Evolutionary conservation across 2,329 filamentous ascomycete genomes (phyloP), one percentile per base, ranked within the genome.

Genomic region (Trichophyton simii): DNA sequence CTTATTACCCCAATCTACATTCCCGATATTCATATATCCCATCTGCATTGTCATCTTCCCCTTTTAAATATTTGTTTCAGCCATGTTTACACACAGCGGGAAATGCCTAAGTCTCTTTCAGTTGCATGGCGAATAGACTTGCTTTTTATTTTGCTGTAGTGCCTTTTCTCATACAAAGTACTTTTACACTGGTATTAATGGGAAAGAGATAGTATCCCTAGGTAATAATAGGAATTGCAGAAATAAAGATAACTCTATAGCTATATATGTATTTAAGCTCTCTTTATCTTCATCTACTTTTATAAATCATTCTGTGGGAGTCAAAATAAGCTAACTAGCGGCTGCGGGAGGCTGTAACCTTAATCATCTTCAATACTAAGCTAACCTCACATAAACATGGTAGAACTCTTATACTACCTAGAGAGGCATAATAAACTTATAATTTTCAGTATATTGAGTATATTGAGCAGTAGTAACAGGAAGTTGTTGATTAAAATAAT

Each of bases 71-170:
- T 7, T 25, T 36, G 22, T 31, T 42, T 42, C n/a, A 25, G 20
- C 44, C 36, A 22, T 42, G 57, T 46, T 58, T 20, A 55, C 11
- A 28, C 50, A 13, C 46, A 28, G 11, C 25, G 46, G 25, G 20
- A 28, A 50, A 9, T 28, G 8, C 28, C 50, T 55, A 18, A n/a
- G 50, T 28, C 25, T 36, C 5, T 18, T 55, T 55, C 50, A 34
- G 31, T 55, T 55, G 25, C 50, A 55, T 55, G 50, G 50, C 50
- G 50, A 55, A 36, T 55, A 55, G 50, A 55, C 18, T 28, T 55
- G 15, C 8, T 55, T n/a, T 50, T 50, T 36, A 8, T 34, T 28
- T 34, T 34, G 15, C 31, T 55, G 3, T 11, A 28, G 4, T 18
- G 15, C 28, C 13, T 18, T 55, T 3, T 34, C 44, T 28, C 18